phyloP scores from a whole-genome alignment of 2,329 filamentous ascomycete species.

The Sporothrix brasiliensis region DNA sequence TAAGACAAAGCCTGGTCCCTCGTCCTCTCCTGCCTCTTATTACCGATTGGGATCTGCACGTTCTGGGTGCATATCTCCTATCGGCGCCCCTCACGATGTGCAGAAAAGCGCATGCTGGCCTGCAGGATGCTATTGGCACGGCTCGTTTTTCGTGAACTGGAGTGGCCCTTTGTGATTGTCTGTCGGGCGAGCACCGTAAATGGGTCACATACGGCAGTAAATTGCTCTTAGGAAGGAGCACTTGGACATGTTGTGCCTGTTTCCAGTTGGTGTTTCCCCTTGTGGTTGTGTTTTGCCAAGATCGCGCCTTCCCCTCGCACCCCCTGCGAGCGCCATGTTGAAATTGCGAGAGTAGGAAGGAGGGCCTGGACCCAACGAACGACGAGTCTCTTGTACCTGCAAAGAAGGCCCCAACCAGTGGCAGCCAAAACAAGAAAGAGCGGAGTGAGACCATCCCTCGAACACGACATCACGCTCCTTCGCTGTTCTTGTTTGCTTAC shows the following conservation, averaged over 20 bases:
- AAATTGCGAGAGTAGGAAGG: slow-evolving; percentile 26
- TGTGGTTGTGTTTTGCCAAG: slow-evolving; percentile 22
- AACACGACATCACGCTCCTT: neutral
- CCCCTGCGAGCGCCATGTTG: slow-evolving; percentile 6
- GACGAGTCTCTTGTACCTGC: neutral
- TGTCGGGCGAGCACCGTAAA: neutral
- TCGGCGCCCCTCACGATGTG: neutral
- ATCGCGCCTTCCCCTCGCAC: slow-evolving; percentile 22
- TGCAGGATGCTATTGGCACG: neutral
- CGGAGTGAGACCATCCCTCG: slow-evolving; percentile 4
- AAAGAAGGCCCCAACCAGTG: slow-evolving; percentile 13
- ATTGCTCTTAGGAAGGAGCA: neutral
- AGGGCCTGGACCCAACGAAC: neutral
- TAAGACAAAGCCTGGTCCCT: slow-evolving; percentile 34
- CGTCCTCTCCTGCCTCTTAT: neutral
- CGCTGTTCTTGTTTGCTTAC: neutral
- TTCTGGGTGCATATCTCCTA: neutral
- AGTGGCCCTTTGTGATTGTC: neutral
- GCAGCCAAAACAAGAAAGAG: slow-evolving; percentile 5
- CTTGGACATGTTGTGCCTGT: slow-evolving; percentile 1
- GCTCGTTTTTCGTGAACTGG: neutral
- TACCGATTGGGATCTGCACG: slow-evolving; percentile 21
- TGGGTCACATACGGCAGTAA: neutral
- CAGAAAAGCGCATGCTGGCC: neutral
- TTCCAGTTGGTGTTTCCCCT: slow-evolving; percentile 1